Conservation (phyloP, 805 yeast genomes). For the Saccharomycopsis sp. region DNA sequence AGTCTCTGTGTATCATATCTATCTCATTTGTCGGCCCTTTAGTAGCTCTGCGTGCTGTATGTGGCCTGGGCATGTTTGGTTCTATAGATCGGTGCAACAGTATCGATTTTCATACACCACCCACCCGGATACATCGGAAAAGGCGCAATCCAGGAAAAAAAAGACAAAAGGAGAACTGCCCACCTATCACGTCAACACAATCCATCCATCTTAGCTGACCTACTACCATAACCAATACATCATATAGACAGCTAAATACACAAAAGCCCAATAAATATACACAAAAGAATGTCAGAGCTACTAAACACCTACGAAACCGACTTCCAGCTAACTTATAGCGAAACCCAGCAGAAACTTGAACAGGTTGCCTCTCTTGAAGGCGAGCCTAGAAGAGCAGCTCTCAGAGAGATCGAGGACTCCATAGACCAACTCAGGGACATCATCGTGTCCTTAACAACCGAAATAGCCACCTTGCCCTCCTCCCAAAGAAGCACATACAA, state of each 20-base stretch:
- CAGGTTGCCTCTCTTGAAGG: slow-evolving; percentile 45
- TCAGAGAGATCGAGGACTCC: slow-evolving; percentile 55
- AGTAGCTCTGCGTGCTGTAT: no score
- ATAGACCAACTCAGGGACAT: slow-evolving; percentile 79
- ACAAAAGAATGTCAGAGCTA: slow-evolving; percentile 35
- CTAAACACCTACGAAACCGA: slow-evolving; percentile 65
- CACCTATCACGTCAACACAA: no score
- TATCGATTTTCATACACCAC: no score
- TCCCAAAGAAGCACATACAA: slow-evolving; percentile 63
- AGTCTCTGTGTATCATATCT: no score
- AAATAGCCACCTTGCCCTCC: slow-evolving; percentile 79
- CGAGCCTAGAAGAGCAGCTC: slow-evolving; percentile 47
- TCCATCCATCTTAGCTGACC: no score
- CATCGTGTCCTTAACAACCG: slow-evolving; percentile 82
- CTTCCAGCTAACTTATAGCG: slow-evolving; percentile 60
- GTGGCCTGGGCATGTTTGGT: no score
- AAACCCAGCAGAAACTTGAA: slow-evolving; percentile 58
- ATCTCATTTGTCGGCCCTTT: no score
- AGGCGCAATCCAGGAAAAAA: no score
- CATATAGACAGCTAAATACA: neutral
- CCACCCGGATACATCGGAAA: no score
- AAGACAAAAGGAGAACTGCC: no score
- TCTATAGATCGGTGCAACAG: no score
- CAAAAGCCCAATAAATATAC: neutral
- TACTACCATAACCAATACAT: no score